Conservation (phyloP, 331 rosid genomes). For the Saraca asoca region DNA sequence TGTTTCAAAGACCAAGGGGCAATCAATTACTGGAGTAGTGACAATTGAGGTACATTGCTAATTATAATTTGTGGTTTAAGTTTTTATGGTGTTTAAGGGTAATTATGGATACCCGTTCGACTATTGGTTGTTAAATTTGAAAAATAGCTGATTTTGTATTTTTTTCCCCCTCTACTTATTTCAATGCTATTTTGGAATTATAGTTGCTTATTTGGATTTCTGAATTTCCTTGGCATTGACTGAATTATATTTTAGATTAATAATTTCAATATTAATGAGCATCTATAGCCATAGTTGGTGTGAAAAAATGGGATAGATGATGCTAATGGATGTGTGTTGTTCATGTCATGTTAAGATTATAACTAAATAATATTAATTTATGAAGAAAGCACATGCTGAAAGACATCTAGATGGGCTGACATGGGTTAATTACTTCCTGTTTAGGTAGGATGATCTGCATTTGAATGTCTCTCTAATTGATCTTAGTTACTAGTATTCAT, state of each 20-base stretch:
- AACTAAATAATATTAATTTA: neutral
- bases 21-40: constrained; percentile 54
- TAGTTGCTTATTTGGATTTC: neutral
- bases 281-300: neutral
- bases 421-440: no score
- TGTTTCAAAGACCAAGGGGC: constrained; percentile 49
- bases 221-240: neutral
- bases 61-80: neutral
- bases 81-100: constrained; percentile 12
- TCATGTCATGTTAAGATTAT: neutral
- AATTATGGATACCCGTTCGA: neutral
- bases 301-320: neutral
- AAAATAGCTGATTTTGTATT: neutral
- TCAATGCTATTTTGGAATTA: neutral
- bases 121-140: neutral
- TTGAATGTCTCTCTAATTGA: neutral
- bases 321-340: neutral
- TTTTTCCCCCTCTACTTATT: neutral
- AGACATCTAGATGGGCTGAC: neutral
- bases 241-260: neutral
- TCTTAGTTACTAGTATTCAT: neutral
- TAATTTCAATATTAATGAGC: neutral
- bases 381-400: neutral
- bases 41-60: constrained; percentile 63
- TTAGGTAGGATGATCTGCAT: neutral